Base-by-base conservation (phyloP, 495 filamentous ascomycete species). In the Penicillium coffeae region DNA sequence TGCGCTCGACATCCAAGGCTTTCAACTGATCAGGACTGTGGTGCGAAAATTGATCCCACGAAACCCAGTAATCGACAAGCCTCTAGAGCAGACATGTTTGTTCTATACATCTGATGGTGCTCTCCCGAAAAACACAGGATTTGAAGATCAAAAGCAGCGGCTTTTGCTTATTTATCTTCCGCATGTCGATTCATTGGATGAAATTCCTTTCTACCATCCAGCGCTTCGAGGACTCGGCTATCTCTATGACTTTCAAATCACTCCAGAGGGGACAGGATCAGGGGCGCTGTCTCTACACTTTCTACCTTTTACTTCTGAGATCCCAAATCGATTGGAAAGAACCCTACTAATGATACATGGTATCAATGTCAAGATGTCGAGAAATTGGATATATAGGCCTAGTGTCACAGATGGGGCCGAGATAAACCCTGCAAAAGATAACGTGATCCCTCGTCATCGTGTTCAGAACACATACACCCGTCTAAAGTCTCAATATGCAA, bases 161-260 rank as follows among this genome's bases (percentile, higher is more conserved):
- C 78, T 75, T 10, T 67, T 96, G 35, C 78, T 93, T n/a, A 63
- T 93, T 15, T 94, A 91, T 60, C 73, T 86, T 20, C 88, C 91
- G 21, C 90, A 95, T 64, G 77, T 83, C 12, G 57, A 74, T 19
- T 65, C 71, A 0, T 66, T 74, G 8, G 70, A 75, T 13, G 79
- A 86, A 14, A 76, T 90, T 38, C 92, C 92, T 6, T 95, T 82
- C 68, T 97, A 97, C 59, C 89, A 95, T 58, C 92, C 92, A 5
- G 66, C 73, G 46, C 82, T 95, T 3, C 75, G 75, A 39, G 80
- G 78, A 4, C 68, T 94, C 21, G 90, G 86, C 1, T 89, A 89
- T 64, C 66, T 89, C 5, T 86, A 94, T 60, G 74, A 78, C 40
- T 88, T 75, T 65, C 55, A 54, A 7, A 21, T 38, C 14, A 20